Conservation (phyloP, 441 rosid genomes). For the Codiaeum variegatum region DNA sequence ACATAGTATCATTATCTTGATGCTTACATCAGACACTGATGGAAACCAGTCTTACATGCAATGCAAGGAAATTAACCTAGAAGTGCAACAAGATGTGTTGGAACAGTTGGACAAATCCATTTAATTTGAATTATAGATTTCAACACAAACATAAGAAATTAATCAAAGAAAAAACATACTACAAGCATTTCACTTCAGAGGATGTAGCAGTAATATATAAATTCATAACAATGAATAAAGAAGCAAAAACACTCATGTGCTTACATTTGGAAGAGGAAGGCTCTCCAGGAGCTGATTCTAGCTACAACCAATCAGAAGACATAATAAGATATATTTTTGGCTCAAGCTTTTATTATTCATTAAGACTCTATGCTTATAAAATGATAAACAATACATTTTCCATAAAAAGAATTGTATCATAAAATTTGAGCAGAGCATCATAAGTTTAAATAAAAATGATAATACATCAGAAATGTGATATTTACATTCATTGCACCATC, state of each 20-base stretch:
- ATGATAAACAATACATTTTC: not conserved
- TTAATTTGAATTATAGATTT: conserved; percentile 53
- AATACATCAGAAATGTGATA: conserved; percentile 4
- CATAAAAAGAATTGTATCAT: conserved; percentile 13
- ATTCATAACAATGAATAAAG: not conserved
- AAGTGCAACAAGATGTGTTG: conserved; percentile 68
- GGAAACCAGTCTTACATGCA: conserved; percentile 58
- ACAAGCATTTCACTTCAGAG: not conserved
- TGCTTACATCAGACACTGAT: too few species aligned
- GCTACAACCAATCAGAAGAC: conserved; percentile 49
- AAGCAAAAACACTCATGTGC: conserved; percentile 11
- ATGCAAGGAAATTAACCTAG: conserved; percentile 90
- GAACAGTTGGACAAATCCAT: conserved; percentile 99
- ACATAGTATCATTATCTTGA: too few species aligned
- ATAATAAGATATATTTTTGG: conserved; percentile 28
- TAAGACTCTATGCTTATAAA: not conserved
- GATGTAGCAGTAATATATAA: not conserved
- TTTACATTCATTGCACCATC: not conserved
- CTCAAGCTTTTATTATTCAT: not conserved
- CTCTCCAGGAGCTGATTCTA: conserved; percentile 86
- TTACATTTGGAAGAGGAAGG: conserved; percentile 92
- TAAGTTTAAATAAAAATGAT: conserved; percentile 10
- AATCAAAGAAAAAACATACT: not conserved
- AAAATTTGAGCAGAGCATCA: conserved; percentile 14
- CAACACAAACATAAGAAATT: conserved; percentile 4